Conservation (phyloP, 2,329 filamentous ascomycete species). For the Diaporthe citri region DNA sequence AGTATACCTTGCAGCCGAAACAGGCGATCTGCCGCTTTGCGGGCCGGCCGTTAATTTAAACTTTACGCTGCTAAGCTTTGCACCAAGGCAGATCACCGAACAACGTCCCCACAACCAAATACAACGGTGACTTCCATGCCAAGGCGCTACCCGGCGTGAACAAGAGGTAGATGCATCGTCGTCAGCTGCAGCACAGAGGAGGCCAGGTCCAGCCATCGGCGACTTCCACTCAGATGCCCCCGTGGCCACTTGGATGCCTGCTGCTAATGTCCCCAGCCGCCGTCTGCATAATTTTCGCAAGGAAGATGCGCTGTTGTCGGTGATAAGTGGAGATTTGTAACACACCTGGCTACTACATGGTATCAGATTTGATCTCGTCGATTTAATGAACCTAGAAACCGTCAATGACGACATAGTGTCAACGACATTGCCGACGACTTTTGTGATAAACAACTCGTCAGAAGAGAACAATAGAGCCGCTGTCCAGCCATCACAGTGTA, state of each 20-base stretch:
- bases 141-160: not conserved
- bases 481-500: not conserved
- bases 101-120: not conserved
- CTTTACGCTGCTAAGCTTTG: slow-evolving; percentile 7
- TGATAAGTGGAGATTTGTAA: not conserved
- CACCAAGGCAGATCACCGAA: not conserved
- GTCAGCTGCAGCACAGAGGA: not conserved
- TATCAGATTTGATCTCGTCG: not conserved
- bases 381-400: not conserved
- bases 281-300: too few species aligned
- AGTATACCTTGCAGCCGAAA: not conserved
- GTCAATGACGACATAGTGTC: too few species aligned
- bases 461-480: not conserved
- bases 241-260: not conserved
- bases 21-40: not conserved
- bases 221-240: not conserved
- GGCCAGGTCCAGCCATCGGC: not conserved
- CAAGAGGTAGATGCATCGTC: not conserved
- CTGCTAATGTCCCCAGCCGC: not conserved
- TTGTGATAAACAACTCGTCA: too few species aligned
- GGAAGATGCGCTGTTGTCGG: not conserved
- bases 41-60: slow-evolving; percentile 17
- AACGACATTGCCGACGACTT: too few species aligned
- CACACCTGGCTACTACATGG: not conserved
- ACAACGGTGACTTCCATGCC: not conserved